Conservation (phyloP, 176 grass and related monocot species). For the Triticum turgidum region DNA sequence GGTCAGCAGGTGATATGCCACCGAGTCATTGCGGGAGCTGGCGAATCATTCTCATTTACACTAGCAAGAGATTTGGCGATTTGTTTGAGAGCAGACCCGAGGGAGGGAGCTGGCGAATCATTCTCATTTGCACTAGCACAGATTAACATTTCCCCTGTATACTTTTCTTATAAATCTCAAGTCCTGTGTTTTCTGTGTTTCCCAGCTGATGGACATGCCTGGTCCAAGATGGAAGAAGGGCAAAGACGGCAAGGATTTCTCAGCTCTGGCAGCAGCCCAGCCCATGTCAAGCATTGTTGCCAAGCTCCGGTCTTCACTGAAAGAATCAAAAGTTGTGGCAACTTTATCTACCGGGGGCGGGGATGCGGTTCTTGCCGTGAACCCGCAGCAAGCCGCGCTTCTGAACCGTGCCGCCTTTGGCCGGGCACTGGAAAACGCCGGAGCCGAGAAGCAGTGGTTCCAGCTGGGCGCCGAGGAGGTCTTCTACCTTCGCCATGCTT, state of each 20-base stretch:
- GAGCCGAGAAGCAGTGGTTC: constrained; percentile 28
- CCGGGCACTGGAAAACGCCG: constrained; percentile 1
- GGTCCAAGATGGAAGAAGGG: constrained; percentile 55
- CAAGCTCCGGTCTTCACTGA: constrained; percentile 37
- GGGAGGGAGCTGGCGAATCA: no score
- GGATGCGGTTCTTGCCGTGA: constrained; percentile 17
- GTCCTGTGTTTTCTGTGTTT: neutral
- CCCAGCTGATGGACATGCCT: constrained; percentile 1
- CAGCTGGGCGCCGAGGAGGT: constrained; percentile 60
- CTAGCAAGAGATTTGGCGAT: no score
- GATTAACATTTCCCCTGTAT: no score
- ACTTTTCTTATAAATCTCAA: neutral
- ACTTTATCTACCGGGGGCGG: neutral
- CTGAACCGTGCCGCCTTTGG: constrained; percentile 46
- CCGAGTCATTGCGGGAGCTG: no score
- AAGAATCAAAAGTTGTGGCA: neutral
- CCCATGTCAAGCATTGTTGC: constrained; percentile 54
- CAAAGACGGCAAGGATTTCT: constrained; percentile 46
- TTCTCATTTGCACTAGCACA: no score
- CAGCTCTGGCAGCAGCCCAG: constrained; percentile 26
- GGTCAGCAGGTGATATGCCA: no score
- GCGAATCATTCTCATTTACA: no score
- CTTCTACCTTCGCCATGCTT: constrained; percentile 53
- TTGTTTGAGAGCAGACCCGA: no score
- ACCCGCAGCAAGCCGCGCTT: neutral